Base-by-base conservation (phyloP, 164 flowering plant species). In the Vitis rotundifolia region DNA sequence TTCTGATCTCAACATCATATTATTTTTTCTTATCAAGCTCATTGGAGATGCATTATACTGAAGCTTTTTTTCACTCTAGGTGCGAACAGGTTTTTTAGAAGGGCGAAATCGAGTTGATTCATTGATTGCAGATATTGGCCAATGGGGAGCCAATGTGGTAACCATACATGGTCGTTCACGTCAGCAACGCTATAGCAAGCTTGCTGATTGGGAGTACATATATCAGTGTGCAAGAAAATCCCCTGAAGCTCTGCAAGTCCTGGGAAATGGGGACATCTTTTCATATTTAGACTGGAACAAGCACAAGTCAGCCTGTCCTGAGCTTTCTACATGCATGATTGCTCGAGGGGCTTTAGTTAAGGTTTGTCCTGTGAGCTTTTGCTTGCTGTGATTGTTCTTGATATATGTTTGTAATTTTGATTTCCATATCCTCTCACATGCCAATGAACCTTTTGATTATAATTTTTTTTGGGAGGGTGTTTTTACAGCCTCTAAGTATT, bases 161-260 rank as follows among this genome's bases (percentile, higher is more conserved):
- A 90, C 99, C 13, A 83, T 95, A 63, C 99, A 95, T 83, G 99
- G 98, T 19, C 85, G 98, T 53, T 83, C 99, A 71, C 89, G 98
- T 56, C 99, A 95, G 78, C 99, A 95, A 71, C 90, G 99, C 7
- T 95, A 95, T 66, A 91, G 91, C 84, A 95, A 95, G 80, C 89
- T 86, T 76, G 96, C 99, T 75, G 93, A 95, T 73, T 93, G 99
- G 99, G 97, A 87, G 15, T 95, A 93, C 77, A 79, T 95, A 66
- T 81, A 89, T 73, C 82, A 85, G 58, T 95, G 99, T 83, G 88
- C 90, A 51, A 80, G 70, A 71, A 83, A 84, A 76, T 88, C 94
- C 28, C 89, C 98, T 15, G 71, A 77, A 49, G 9, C 72, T 59
- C 79, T 90, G 72, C 98, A 83, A 75, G 97, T 95, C 15, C 63